phyloP scores from a whole-genome alignment of 2,329 filamentous ascomycete species.

The Aspergillaceae sp. region DNA sequence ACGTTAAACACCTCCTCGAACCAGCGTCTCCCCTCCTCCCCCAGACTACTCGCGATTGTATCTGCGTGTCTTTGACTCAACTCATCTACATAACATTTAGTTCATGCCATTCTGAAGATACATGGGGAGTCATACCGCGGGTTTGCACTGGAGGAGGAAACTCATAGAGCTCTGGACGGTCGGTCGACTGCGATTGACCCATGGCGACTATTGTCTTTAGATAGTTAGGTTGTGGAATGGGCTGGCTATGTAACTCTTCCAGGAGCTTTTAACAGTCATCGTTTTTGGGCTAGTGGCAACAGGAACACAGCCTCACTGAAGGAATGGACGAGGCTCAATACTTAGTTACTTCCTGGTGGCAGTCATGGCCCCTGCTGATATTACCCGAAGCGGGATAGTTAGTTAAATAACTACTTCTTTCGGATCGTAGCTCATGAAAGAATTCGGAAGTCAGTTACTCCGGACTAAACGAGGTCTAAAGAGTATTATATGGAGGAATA shows the following conservation, averaged over 20 bases:
- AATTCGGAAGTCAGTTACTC: no score
- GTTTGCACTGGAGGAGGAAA: neutral
- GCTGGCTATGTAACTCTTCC: neutral
- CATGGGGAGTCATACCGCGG: neutral
- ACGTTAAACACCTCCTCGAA: neutral
- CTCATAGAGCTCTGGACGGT: neutral
- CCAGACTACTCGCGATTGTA: neutral
- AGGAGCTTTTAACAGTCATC: neutral
- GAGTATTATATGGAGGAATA: no score
- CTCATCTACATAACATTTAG: neutral
- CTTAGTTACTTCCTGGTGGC: neutral
- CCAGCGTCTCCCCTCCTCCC: neutral
- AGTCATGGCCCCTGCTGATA: no score
- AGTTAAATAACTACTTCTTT: no score
- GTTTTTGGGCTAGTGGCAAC: neutral
- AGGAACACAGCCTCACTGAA: neutral
- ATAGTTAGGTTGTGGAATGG: neutral
- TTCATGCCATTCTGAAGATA: neutral
- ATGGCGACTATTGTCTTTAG: neutral
- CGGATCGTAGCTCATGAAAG: no score
- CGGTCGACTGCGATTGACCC: neutral
- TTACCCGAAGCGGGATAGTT: no score
- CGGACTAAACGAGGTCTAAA: no score
- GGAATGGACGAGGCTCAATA: neutral
- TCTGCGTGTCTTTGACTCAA: neutral